Conservation (phyloP, 2,329 filamentous ascomycete genomes). For the Talaromyces atroroseus region DNA sequence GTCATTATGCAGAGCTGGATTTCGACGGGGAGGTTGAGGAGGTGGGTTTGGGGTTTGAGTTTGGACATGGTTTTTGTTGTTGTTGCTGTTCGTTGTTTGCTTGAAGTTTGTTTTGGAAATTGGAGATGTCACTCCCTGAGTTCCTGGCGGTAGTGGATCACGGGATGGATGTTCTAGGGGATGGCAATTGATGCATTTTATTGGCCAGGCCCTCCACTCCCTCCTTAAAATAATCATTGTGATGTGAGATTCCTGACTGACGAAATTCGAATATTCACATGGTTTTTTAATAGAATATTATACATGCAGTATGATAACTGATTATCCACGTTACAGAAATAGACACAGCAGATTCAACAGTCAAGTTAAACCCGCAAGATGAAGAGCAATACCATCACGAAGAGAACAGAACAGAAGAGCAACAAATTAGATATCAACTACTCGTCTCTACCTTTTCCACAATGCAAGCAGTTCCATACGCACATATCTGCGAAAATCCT, state of each 20-base stretch:
- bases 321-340: neutral
- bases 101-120: neutral
- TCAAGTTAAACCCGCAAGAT: no score
- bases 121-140: neutral
- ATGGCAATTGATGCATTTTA: neutral
- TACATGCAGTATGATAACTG: neutral
- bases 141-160: neutral
- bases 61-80: neutral
- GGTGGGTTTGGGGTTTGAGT: neutral
- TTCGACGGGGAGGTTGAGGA: slow-evolving; percentile 8
- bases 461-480: slow-evolving; percentile 55
- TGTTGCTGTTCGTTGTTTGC: neutral
- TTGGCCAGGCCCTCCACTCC: neutral
- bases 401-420: neutral
- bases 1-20: slow-evolving; percentile 9
- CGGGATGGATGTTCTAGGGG: neutral
- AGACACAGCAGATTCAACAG: neutral
- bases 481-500: slow-evolving; percentile 54
- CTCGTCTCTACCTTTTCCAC: slow-evolving; percentile 50
- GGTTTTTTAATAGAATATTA: neutral
- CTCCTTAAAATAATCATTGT: neutral
- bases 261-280: neutral
- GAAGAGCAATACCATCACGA: no score
- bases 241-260: neutral
- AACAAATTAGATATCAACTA: neutral